Percentiles rank a stretch among this genome's conserved stretches.
Conservation (phyloP, 2,329 filamentous ascomycete species). For the Fusarium palustre region DNA sequence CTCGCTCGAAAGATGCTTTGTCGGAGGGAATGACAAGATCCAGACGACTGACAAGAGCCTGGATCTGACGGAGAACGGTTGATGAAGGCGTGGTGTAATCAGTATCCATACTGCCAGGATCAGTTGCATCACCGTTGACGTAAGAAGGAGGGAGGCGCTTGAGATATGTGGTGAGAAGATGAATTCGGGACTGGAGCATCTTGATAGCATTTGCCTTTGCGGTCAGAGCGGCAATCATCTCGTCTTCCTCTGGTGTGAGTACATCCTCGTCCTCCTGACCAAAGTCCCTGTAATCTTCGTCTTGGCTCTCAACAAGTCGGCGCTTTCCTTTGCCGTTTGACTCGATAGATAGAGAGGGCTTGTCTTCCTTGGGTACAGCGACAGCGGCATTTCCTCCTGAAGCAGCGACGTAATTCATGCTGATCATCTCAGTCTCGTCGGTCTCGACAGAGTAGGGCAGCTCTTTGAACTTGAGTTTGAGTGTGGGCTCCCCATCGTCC, state of each 20-base stretch:
- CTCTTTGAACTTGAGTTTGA: constrained; percentile 81
- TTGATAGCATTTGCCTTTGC: constrained; percentile 93
- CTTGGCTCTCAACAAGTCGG: constrained; percentile 52
- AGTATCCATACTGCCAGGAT: constrained; percentile 51
- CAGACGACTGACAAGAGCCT: constrained; percentile 84
- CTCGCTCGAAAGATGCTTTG: constrained; percentile 71
- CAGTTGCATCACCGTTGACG: constrained; percentile 63
- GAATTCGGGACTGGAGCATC: constrained; percentile 85
- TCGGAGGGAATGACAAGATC: constrained; percentile 83
- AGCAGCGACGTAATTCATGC: constrained; percentile 90
- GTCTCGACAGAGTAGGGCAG: constrained; percentile 91
- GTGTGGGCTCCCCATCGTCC: constrained; percentile 69
- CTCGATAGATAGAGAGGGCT: constrained; percentile 57
- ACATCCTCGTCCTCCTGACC: constrained; percentile 55
- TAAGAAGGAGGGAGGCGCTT: constrained; percentile 75
- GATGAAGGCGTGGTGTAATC: constrained; percentile 66
- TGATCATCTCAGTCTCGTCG: constrained; percentile 97
- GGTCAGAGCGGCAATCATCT: constrained; percentile 75
- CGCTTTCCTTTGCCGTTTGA: constrained; percentile 66
- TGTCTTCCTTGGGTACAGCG: constrained; percentile 62
- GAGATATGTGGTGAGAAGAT: constrained; percentile 81
- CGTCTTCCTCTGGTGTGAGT: constrained; percentile 70
- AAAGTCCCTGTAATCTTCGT: constrained; percentile 42
- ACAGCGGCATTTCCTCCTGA: constrained; percentile 82
- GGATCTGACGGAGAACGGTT: constrained; percentile 86